Conservation (phyloP, 2,329 filamentous ascomycete species). For the Diaporthe citri region DNA sequence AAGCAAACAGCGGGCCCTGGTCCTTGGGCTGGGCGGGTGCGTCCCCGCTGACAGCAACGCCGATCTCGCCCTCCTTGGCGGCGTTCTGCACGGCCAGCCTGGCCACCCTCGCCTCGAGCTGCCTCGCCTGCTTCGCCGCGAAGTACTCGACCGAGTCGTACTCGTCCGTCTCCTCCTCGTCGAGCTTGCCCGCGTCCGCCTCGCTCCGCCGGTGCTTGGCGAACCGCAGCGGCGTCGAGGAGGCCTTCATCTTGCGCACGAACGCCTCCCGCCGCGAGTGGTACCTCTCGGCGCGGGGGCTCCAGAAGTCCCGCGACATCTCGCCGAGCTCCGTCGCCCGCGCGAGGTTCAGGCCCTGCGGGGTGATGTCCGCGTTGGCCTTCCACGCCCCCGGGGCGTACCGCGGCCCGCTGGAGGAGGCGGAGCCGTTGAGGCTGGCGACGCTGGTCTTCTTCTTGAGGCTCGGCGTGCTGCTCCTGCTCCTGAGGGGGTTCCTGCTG, state of each 20-base stretch:
- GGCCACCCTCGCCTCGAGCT: not conserved
- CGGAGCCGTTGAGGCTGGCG: not conserved
- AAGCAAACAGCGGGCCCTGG: slow-evolving; percentile 34
- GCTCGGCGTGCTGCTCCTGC: slow-evolving; percentile 24
- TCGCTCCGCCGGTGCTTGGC: slow-evolving; percentile 51
- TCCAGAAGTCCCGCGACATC: slow-evolving; percentile 59
- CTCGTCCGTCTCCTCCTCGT: slow-evolving; percentile 53
- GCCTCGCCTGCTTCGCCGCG: slow-evolving; percentile 37
- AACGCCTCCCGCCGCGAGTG: slow-evolving; percentile 55
- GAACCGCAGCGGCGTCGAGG: slow-evolving; percentile 54
- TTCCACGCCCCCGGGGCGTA: slow-evolving; percentile 49
- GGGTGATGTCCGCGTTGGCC: slow-evolving; percentile 49
- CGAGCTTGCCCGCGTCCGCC: slow-evolving; percentile 42
- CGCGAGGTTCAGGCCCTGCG: slow-evolving; percentile 48
- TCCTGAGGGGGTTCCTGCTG: not conserved
- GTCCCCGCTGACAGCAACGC: slow-evolving; percentile 13
- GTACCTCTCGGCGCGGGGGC: slow-evolving; percentile 51
- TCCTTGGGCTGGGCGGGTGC: not conserved
- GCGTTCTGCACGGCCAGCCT: not conserved
- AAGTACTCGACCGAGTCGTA: slow-evolving; percentile 51
- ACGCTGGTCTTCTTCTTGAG: slow-evolving; percentile 16
- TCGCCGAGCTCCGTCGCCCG: slow-evolving; percentile 54
- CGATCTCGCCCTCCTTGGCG: slow-evolving; percentile 12
- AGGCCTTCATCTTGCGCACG: slow-evolving; percentile 54
- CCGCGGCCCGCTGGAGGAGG: slow-evolving; percentile 5